Conservation (phyloP, 257 asterid species). For the Parsonsia alboflavescens region DNA sequence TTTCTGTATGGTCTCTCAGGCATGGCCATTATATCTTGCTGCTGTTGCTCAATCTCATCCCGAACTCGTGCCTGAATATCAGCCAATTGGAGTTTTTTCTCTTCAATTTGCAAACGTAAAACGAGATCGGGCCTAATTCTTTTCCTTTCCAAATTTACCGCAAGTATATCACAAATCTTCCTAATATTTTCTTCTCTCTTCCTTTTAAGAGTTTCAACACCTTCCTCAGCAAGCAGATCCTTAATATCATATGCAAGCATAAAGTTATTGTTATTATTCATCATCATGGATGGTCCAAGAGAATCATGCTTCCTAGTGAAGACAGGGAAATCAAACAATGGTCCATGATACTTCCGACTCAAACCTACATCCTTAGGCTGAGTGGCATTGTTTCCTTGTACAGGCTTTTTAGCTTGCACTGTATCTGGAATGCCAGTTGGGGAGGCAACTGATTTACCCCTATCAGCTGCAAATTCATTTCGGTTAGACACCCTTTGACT, state of each 20-base stretch:
- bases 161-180: slow-evolving; percentile 78
- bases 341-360: slow-evolving; percentile 89
- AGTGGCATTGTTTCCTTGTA: slow-evolving; percentile 46
- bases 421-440: slow-evolving; percentile 49
- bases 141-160: slow-evolving; percentile 93
- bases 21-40: slow-evolving; percentile 95
- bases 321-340: slow-evolving; percentile 91
- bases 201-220: slow-evolving; percentile 60
- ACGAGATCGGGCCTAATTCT: slow-evolving; percentile 90
- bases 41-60: slow-evolving; percentile 93
- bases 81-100: slow-evolving; percentile 83
- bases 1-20: slow-evolving; percentile 97
- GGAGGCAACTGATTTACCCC: slow-evolving; percentile 69
- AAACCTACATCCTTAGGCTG: slow-evolving; percentile 75
- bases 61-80: slow-evolving; percentile 89
- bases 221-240: slow-evolving; percentile 84
- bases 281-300: slow-evolving; percentile 68
- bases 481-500: slow-evolving; percentile 45
- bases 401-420: slow-evolving; percentile 53
- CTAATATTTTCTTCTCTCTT: slow-evolving; percentile 74
- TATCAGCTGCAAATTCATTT: slow-evolving; percentile 57
- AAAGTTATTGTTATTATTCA: slow-evolving; percentile 67
- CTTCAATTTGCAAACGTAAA: slow-evolving; percentile 83
- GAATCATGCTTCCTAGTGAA: slow-evolving; percentile 89
- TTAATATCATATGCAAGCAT: slow-evolving; percentile 75